Evolutionary conservation across 768 basidiomycete species (phyloP).

Genomic region (Exidia glandulosa): DNA sequence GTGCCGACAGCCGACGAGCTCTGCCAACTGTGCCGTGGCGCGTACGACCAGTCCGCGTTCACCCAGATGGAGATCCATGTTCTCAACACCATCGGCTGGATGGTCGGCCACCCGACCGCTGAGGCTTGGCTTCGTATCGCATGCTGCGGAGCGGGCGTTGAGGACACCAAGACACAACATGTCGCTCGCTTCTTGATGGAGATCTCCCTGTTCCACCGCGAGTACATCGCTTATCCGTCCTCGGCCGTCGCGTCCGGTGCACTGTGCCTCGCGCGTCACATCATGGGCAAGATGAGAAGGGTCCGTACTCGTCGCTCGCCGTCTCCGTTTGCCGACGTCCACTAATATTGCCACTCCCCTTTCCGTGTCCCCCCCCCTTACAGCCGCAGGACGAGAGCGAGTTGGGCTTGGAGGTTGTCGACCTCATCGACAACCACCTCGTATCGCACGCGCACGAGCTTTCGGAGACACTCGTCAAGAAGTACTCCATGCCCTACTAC

Average conservation of each 20-base stretch:
- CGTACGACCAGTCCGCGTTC: constrained; percentile 95
- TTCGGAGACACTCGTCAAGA: constrained; percentile 93
- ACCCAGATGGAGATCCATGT: constrained; percentile 99
- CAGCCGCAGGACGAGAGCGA: constrained; percentile 64
- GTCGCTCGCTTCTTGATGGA: constrained; percentile 99
- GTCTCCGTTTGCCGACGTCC: neutral
- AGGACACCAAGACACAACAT: constrained; percentile 86
- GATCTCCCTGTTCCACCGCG: constrained; percentile 94
- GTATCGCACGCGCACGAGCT: constrained; percentile 83
- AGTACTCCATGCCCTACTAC: constrained; percentile 96
- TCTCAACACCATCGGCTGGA: constrained; percentile 92
- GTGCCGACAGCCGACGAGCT: constrained; percentile 94
- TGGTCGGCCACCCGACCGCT: constrained; percentile 91
- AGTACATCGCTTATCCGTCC: constrained; percentile 78
- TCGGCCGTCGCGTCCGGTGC: constrained; percentile 86
- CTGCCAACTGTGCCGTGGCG: constrained; percentile 88
- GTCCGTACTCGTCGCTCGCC: constrained; percentile 26
- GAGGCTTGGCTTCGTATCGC: constrained; percentile 91
- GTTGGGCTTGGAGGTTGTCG: constrained; percentile 73
- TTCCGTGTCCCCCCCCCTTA: neutral
- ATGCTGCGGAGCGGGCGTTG: constrained; percentile 62
- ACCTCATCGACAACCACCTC: constrained; percentile 75
- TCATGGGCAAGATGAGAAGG: constrained; percentile 71
- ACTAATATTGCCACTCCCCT: neutral
- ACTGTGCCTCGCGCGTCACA: constrained; percentile 76